A percentile compares a stretch with the other conserved stretches of the same genome.
Conservation (phyloP, 176 grass and related monocot genomes). For the Urochloa ruziziensis region DNA sequence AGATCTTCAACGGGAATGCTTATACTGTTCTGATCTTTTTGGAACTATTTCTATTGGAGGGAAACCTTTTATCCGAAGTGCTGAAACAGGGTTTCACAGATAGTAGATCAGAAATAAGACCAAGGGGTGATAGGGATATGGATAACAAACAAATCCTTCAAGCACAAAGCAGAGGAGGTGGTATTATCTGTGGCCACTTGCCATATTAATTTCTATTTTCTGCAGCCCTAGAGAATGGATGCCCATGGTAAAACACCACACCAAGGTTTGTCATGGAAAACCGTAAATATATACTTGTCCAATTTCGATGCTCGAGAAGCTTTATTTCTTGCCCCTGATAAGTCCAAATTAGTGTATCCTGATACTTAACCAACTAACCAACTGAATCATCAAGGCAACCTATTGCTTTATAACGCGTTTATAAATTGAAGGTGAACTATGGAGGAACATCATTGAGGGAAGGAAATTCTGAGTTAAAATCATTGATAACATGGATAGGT, state of each 20-base stretch:
- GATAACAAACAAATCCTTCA: conserved; percentile 74
- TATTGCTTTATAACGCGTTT: background rate
- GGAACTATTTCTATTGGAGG: too few species aligned
- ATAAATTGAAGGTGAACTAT: background rate
- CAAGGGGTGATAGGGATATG: conserved; percentile 66
- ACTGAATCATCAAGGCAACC: background rate
- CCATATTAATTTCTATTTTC: conserved; percentile 77
- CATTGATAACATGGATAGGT: background rate
- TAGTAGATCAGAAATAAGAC: conserved; percentile 66
- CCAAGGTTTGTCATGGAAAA: conserved; percentile 56
- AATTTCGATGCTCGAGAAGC: conserved; percentile 1
- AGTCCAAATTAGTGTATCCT: background rate
- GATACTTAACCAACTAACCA: too few species aligned
- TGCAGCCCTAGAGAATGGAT: conserved; percentile 91
- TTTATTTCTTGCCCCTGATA: background rate
- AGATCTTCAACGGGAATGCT: too few species aligned
- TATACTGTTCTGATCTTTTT: too few species aligned
- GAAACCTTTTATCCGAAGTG: too few species aligned
- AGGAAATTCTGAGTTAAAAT: background rate
- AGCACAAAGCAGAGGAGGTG: conserved; percentile 78
- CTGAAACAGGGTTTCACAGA: conserved; percentile 40
- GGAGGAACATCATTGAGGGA: background rate
- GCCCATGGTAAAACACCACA: conserved; percentile 78
- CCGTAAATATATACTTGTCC: background rate
- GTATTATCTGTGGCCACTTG: conserved; percentile 84